Conservation (phyloP, 1,284 basidiomycete genomes). For the Peniophora sp. region DNA sequence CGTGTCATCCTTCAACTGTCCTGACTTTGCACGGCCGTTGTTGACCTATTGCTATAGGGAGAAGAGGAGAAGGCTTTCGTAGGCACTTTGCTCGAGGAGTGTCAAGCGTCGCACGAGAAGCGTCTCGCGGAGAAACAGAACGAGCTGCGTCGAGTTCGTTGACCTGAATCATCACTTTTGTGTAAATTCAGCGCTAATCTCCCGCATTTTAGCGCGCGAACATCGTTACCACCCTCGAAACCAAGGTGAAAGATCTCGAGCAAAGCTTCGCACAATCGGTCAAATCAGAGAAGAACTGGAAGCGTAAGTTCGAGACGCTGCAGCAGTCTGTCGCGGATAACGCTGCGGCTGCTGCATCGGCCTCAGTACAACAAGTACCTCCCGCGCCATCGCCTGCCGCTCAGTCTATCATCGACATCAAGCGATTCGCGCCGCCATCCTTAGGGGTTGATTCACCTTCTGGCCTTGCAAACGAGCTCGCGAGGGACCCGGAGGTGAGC, state of each 20-base stretch:
- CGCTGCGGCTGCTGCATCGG: too few relatives aligned
- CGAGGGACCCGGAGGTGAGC: too few relatives aligned
- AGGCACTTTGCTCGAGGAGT: slow-evolving; percentile 22
- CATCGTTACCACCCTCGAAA: slow-evolving; percentile 22
- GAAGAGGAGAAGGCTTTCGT: slow-evolving; percentile 29
- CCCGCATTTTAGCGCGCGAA: slow-evolving; percentile 23
- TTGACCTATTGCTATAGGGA: not conserved
- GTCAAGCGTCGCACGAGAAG: slow-evolving; percentile 26
- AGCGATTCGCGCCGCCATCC: too few relatives aligned
- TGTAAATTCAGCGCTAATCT: not conserved
- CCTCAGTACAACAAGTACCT: not conserved
- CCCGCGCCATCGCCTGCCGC: not conserved
- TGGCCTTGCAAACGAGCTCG: too few relatives aligned
- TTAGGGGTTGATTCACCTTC: too few relatives aligned
- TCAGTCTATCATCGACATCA: too few relatives aligned
- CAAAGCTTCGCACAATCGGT: slow-evolving; percentile 15
- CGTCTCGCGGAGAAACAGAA: slow-evolving; percentile 28
- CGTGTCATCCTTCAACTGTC: slow-evolving; percentile 5
- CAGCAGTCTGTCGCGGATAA: too few relatives aligned
- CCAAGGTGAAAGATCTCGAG: slow-evolving; percentile 10
- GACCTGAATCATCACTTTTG: not conserved
- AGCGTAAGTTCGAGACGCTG: too few relatives aligned
- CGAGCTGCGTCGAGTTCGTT: slow-evolving; percentile 27
- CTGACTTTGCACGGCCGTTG: too few relatives aligned
- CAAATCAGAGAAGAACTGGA: slow-evolving; percentile 12